Base-by-base conservation (phyloP, 2,329 filamentous ascomycete species). In the Cordyceps cateniannulata region DNA sequence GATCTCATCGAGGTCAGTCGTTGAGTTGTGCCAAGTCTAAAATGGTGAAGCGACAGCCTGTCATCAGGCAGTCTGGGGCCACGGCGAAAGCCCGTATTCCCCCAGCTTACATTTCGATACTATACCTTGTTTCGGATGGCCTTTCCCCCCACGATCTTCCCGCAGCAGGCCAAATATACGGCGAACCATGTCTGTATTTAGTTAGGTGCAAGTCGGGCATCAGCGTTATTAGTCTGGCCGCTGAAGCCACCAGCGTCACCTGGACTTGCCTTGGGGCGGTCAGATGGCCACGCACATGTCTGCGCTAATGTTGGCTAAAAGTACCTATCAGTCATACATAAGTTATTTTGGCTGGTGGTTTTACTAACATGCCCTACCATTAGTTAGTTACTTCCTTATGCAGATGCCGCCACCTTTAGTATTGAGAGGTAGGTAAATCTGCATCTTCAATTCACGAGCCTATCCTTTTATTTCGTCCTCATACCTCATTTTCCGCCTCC, bases 281-380 rank as follows among this genome's bases (percentile, higher is more conserved):
- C 59, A 61, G 51, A 61, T 61, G 59, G 59, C 44, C 54, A 25
- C 44, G 42, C 44, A 50, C 55, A 58, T 58, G 45, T 24, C 45
- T 27, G 24, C 45, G 55, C 45, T 50, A 58, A 44, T 5, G 40
- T 10, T 44, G 40, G 40, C 42, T 22, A 32, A 29, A 44, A 42
- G 12, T 8, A 22, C 7, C 20, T n/a, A 52, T 27, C 35, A 5
- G 54, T 48, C 53, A 56, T 56, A 14, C 52, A 2, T 25, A n/a
- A 9, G 24, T 42, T 18, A 10, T n/a, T 52, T 9, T 35, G 3
- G 25, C 2, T 22, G 25, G 52, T 55, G 35, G 51, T 22, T 40
- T 35, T 35, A 35, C 32, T 35, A 35, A 35, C 32, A 35, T 12
- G 8, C 10, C 25, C 16, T 38, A 35, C 10, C 10, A 8, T 10